Conservation (phyloP, 257 asterid species). For the Lavandula angustifolia region DNA sequence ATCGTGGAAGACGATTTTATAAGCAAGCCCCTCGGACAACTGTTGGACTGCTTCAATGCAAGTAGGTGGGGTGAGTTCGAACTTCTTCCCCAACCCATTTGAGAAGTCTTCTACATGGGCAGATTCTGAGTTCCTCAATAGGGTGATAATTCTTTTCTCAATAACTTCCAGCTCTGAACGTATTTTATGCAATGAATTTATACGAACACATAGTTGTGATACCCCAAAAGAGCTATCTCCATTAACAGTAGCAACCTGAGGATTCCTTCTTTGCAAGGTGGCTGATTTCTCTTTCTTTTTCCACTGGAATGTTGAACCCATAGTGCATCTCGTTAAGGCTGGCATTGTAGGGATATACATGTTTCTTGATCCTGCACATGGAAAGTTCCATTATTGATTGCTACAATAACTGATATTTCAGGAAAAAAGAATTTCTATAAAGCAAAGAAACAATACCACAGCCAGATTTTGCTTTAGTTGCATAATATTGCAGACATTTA, state of each 20-base stretch:
- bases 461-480: constrained; percentile 81
- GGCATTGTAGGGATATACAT: constrained; percentile 82
- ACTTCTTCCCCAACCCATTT: constrained; percentile 61
- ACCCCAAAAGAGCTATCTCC: constrained; percentile 64
- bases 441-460: constrained; percentile 59
- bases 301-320: constrained; percentile 64
- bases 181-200: constrained; percentile 79
- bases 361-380: constrained; percentile 69
- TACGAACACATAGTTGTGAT: constrained; percentile 81
- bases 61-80: constrained; percentile 78
- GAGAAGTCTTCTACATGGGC: constrained; percentile 83
- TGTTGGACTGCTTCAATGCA: constrained; percentile 92
- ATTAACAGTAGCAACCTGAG: constrained; percentile 76
- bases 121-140: constrained; percentile 88
- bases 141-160: constrained; percentile 85
- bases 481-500: constrained; percentile 83
- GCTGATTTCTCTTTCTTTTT: constrained; percentile 76
- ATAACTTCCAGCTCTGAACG: constrained; percentile 71
- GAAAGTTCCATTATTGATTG: constrained; percentile 19
- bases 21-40: constrained; percentile 71
- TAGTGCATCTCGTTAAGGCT: constrained; percentile 82
- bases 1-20: constrained; percentile 80
- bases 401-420: constrained; percentile 10
- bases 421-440: neutral
- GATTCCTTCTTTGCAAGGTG: constrained; percentile 56